Evolutionary conservation across 129 eudicot genomes (phyloP).

Genomic region (Erigeron canadensis): DNA sequence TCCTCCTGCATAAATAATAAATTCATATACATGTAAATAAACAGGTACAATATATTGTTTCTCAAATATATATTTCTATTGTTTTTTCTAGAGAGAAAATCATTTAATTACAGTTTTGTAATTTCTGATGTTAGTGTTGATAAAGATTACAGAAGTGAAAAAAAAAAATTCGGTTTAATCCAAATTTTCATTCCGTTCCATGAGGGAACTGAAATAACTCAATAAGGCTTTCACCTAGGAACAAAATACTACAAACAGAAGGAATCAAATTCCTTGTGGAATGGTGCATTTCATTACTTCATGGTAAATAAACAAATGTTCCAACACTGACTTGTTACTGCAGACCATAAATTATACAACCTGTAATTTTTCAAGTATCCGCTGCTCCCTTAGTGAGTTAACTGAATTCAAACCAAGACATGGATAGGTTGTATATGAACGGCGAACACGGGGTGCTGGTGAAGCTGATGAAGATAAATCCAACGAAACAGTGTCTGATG

Average conservation of each 20-base stretch:
- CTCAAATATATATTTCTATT: neutral
- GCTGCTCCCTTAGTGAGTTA: constrained; percentile 68
- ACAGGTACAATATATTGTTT: neutral
- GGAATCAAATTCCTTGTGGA: neutral
- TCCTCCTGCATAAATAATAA: constrained; percentile 51
- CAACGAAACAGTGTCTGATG: constrained; percentile 21
- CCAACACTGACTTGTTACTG: neutral
- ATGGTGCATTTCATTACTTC: neutral
- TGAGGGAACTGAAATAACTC: neutral
- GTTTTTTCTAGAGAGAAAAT: neutral
- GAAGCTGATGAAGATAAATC: constrained; percentile 36
- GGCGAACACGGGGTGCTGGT: constrained; percentile 38
- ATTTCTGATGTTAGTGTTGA: neutral
- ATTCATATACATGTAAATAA: neutral
- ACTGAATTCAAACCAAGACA: constrained; percentile 48
- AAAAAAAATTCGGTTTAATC: neutral
- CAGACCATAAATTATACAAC: constrained; percentile 25
- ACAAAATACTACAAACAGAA: neutral
- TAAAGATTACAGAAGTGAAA: constrained; percentile 8
- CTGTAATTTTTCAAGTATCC: constrained; percentile 74
- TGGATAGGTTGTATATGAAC: constrained; percentile 64
- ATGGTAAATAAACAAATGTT: neutral
- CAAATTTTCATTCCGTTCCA: neutral
- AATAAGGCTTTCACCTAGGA: too few relatives aligned
- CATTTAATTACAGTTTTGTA: neutral